phyloP scores from a whole-genome alignment of 2,329 filamentous ascomycete genomes.

The Aaosphaeria pasadenensis region DNA sequence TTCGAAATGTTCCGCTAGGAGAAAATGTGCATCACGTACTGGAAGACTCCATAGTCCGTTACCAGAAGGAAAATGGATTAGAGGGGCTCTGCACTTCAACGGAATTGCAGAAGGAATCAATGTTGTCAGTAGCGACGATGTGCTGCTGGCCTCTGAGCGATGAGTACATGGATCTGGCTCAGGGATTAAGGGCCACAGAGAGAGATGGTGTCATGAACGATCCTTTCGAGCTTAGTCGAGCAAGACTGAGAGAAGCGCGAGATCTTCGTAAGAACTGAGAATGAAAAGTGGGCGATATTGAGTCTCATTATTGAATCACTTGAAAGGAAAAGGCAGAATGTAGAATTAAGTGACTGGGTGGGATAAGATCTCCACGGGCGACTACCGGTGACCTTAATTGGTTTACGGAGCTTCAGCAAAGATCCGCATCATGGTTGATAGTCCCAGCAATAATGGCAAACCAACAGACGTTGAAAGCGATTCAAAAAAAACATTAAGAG shows the following conservation, averaged over 20 bases:
- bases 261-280: neutral
- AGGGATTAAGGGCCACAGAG: conserved; percentile 3
- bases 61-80: neutral
- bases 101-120: neutral
- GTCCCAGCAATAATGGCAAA: too few relatives aligned
- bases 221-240: conserved; percentile 6
- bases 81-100: neutral
- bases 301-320: too few relatives aligned
- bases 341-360: too few relatives aligned
- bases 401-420: too few relatives aligned
- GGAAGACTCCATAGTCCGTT: neutral
- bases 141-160: conserved; percentile 6
- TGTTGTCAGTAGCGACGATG: neutral
- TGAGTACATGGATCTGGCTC: conserved; percentile 5
- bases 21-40: neutral
- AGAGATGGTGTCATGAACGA: neutral
- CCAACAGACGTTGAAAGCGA: too few relatives aligned
- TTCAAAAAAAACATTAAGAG: too few relatives aligned
- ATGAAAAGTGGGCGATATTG: neutral
- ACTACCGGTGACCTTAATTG: too few relatives aligned
- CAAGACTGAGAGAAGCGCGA: conserved; percentile 4
- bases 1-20: neutral
- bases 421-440: too few relatives aligned
- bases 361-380: too few relatives aligned
- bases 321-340: too few relatives aligned